Evolutionary conservation across 805 yeast species (phyloP), one percentile per base, ranked within the genome.

Genomic region (Candida glaebosa): DNA sequence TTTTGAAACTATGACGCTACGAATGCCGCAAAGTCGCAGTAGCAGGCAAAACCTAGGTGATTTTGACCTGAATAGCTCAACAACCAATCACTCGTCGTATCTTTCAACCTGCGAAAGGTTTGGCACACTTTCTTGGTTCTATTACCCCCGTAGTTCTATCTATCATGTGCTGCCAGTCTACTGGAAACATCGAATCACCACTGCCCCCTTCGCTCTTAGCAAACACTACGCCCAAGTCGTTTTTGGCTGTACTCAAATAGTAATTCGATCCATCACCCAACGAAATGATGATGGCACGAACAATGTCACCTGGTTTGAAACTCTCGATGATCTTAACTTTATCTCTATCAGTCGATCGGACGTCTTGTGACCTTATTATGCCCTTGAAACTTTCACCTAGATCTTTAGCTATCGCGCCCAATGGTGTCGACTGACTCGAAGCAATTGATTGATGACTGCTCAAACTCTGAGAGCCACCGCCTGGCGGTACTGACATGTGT

Each of bases 161-260:
- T 24, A 84, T 74, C 98, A 95, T 93, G 9, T 88, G 85, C 63
- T 88, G 90, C 97, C 98, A 93, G 63, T 93, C 98, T 33, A 88
- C 64, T 2, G 99, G 95, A 52, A 82, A 84, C 87, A 93, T 79
- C 41, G 81, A 63, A 28, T 78, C 81, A 2, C 96, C 96, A 8
- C 75, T 69, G 3, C 81, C 80, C 14, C 82, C 83, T 47, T 75
- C 78, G 33, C 83, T 76, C 46, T 75, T 79, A 4, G 98, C 97
- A 60, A 90, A 86, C 1, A 93, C 82, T 3, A 93, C 99, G 2
- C 99, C 99, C 31, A 91, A 67, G 54, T 91, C 96, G 60, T 91
- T 88, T 47, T 83, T 72, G 2, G 96, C 95, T 0, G 99, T 93
- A 5, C 88, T 77, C 47, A 93, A 68, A 60, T 90, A 93, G 58